Base-by-base conservation (phyloP, 2,329 filamentous ascomycete species). In the Sphaerulina musiva region DNA sequence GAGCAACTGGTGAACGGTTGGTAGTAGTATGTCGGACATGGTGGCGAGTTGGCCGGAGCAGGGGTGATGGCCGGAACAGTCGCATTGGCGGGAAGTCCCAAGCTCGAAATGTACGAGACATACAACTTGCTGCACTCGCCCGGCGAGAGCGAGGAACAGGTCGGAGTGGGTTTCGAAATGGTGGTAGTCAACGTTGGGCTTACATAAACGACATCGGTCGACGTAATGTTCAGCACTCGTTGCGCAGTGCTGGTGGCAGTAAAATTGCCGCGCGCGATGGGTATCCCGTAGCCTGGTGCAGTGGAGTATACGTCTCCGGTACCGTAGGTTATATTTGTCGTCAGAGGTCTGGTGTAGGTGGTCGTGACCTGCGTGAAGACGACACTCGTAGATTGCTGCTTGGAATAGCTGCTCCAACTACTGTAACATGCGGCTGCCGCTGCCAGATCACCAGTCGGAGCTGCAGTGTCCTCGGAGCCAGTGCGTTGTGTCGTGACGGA, bases 241-340 rank as follows among this genome's bases (percentile, higher is more conserved):
- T 44, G 4, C 14, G 44, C 46, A 10, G 56, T 53, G 38, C 48
- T 50, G 5, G 59, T 61, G 4, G 48, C 31, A 14, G 48, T 51
- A 38, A 62, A 61, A 10, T 52, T 56, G 34, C 55, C 57, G 36
- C 48, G 51, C 10, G 55, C 60, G 14, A 58, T 41, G 5, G 57
- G 53, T n/a, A 60, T 55, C n/a, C 46, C 44, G 43, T 55, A 46
- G 6, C 47, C 53, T 34, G 49, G 29, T 14, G 20, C 42, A 4
- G 59, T 58, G 29, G 60, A 58, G 43, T 62, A 62, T 11, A 62
- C 59, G 41, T 59, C 55, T 9, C 52, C 60, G 12, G 51, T 58
- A n/a, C 60, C 60, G 44, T 58, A 60, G 1, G 54, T 54, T 6
- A 60, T 31, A 14, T 39, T 45, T 17, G 46, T 49, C 12, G 31